Base-by-base conservation (phyloP, 2,329 filamentous ascomycete species). In the Blumeria graminis region DNA sequence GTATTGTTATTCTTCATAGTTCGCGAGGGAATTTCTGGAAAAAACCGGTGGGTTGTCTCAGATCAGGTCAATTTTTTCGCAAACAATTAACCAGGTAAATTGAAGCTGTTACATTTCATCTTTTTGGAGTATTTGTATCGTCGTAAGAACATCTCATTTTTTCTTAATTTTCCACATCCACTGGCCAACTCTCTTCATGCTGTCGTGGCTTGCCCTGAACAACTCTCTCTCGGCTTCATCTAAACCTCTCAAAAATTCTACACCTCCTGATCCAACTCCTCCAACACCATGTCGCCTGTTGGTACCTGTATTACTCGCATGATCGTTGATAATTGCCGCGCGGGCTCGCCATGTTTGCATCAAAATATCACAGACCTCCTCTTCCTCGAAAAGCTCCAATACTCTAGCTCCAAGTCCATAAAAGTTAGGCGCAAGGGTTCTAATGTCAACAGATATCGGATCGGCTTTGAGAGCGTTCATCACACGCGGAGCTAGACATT, bases 401-500 rank as follows among this genome's bases (percentile, higher is more conserved):
- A 95, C 88, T 55, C 86, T 78, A 48, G 86, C 82, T 3, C 85
- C 87, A 3, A 96, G 76, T 28, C 79, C 81, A 70, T 94, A 96
- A 64, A 94, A 94, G 68, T 94, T 84, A 38, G 83, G 81, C 59
- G 85, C 86, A 67, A 92, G 79, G 56, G 86, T 81, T 54, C 90
- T 80, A 45, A 98, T 69, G 57, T 94, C 82, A 1, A 98, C 86
- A 10, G 84, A 83, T 56, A 84, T 81, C 0, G 92, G 83, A 65
- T 95, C 88, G 35, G 92, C 92, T 66, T 90, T 92, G 39, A 98
- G 73, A 0, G 92, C 92, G 62, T 93, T 88, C 65, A 93, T 72
- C 45, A 96, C 89, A 50, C 85, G 80, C 59, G 80, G 77, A 5
- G 84, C 81, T 0, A 96, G 77, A 3, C 86, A 82, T 0, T 77